Evolutionary conservation across 2,329 filamentous ascomycete genomes (phyloP).

Genomic region (Colletotrichum siamense): DNA sequence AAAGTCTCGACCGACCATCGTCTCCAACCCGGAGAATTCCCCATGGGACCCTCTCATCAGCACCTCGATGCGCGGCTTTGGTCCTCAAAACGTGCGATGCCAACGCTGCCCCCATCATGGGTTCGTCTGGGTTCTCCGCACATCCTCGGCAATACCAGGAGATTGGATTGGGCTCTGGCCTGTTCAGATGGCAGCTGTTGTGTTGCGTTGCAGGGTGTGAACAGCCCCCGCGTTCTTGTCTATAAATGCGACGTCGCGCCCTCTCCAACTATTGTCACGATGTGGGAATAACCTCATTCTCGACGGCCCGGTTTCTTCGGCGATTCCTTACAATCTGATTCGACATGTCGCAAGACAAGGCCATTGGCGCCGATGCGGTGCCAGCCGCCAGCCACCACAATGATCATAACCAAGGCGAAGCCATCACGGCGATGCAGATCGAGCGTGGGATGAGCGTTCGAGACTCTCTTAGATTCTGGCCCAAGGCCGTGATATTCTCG

Average conservation of each 20-base stretch:
- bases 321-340: background rate
- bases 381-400: slow-evolving; percentile 9
- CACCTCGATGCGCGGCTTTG: background rate
- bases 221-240: background rate
- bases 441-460: slow-evolving; percentile 26
- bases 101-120: background rate
- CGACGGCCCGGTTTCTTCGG: background rate
- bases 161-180: background rate
- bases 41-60: slow-evolving; percentile 12
- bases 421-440: slow-evolving; percentile 20
- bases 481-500: slow-evolving; percentile 23
- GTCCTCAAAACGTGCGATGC: slow-evolving; percentile 3
- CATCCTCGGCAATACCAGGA: slow-evolving; percentile 11
- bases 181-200: background rate
- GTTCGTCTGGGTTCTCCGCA: slow-evolving; percentile 6
- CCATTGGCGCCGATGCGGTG: slow-evolving; percentile 6
- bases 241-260: slow-evolving; percentile 10
- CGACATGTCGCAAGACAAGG: slow-evolving; percentile 16
- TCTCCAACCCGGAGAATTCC: slow-evolving; percentile 3
- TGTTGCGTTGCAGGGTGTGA: background rate
- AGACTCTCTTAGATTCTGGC: slow-evolving; percentile 26
- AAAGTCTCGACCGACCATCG: slow-evolving; percentile 19
- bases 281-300: slow-evolving; percentile 14
- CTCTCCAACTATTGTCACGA: background rate
- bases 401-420: slow-evolving; percentile 5